Evolutionary conservation across 441 rosid genomes (phyloP).

Genomic region (Lagerstroemia fauriei): DNA sequence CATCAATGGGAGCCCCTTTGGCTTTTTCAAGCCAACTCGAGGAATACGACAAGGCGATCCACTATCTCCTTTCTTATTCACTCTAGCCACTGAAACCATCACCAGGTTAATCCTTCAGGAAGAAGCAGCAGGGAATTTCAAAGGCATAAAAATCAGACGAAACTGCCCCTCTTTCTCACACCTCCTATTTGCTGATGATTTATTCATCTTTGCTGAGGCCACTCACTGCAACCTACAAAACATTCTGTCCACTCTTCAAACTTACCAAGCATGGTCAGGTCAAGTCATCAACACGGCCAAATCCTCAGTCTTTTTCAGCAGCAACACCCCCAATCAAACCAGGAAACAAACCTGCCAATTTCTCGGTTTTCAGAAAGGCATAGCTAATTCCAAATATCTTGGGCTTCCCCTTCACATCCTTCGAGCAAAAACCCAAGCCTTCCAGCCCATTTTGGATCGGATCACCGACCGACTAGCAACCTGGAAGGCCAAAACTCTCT

Average conservation of each 20-base stretch:
- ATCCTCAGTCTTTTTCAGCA: not conserved
- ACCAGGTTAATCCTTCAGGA: not conserved
- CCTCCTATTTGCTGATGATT: not conserved
- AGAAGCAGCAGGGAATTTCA: not conserved
- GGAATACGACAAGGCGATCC: not conserved
- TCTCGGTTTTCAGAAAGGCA: not conserved
- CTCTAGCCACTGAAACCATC: not conserved
- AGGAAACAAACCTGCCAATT: not conserved
- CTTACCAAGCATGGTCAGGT: not conserved
- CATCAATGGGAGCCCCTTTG: not conserved
- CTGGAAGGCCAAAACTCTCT: not conserved
- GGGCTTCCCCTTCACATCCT: not conserved
- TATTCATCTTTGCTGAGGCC: not conserved
- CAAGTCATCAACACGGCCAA: not conserved
- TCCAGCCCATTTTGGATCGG: not conserved
- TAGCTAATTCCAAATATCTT: not conserved
- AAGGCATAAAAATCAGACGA: not conserved
- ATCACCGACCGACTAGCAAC: not conserved
- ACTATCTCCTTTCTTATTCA: not conserved
- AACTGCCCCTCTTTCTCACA: not conserved
- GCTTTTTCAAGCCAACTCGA: not conserved
- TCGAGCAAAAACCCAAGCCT: not conserved
- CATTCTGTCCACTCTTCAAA: too few relatives aligned
- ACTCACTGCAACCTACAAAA: not conserved
- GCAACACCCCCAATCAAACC: not conserved